A percentile compares a stretch with the other conserved stretches of the same genome.
These are phyloP conservation scores for Daldinia bambusicola DNA, from an alignment of 495 filamentous ascomycete genomes.

Conservation along the genomic window DNA sequence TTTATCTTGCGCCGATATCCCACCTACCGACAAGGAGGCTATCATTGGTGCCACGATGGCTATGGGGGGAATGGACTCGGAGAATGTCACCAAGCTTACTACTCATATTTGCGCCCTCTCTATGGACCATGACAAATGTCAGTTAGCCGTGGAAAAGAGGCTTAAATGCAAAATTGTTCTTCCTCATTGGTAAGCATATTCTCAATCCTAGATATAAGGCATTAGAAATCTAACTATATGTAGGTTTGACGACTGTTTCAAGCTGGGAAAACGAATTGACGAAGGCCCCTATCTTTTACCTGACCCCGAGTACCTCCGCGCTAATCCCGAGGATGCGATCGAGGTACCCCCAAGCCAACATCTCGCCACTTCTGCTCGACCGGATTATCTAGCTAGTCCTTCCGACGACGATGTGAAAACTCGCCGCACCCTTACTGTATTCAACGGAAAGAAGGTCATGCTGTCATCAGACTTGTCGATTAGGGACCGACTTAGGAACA, in stretches of 20 bases:
- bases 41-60: slow-evolving; percentile 91
- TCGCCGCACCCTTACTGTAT: slow-evolving; percentile 65
- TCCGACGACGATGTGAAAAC: slow-evolving; percentile 50
- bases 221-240: slow-evolving; percentile 51
- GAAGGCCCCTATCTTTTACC: slow-evolving; percentile 89
- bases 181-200: slow-evolving; percentile 81
- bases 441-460: slow-evolving; percentile 71
- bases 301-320: slow-evolving; percentile 78
- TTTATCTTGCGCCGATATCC: slow-evolving; percentile 80
- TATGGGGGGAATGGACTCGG: slow-evolving; percentile 83
- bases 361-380: slow-evolving; percentile 76
- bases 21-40: slow-evolving; percentile 87
- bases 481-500: slow-evolving; percentile 68
- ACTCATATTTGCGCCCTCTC: slow-evolving; percentile 92
- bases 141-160: slow-evolving; percentile 68
- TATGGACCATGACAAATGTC: slow-evolving; percentile 76
- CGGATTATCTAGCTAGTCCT: slow-evolving; percentile 61
- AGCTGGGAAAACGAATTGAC: slow-evolving; percentile 85
- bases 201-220: background rate
- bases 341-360: slow-evolving; percentile 65
- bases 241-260: slow-evolving; percentile 97
- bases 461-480: slow-evolving; percentile 77
- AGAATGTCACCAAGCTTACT: slow-evolving; percentile 71
- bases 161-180: slow-evolving; percentile 84
- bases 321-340: slow-evolving; percentile 64